A percentile compares a stretch with the other conserved stretches of the same genome.
Evolutionary conservation across 2,329 filamentous ascomycete genomes (phyloP).

Genomic region (Fragosphaeria purpurea): DNA sequence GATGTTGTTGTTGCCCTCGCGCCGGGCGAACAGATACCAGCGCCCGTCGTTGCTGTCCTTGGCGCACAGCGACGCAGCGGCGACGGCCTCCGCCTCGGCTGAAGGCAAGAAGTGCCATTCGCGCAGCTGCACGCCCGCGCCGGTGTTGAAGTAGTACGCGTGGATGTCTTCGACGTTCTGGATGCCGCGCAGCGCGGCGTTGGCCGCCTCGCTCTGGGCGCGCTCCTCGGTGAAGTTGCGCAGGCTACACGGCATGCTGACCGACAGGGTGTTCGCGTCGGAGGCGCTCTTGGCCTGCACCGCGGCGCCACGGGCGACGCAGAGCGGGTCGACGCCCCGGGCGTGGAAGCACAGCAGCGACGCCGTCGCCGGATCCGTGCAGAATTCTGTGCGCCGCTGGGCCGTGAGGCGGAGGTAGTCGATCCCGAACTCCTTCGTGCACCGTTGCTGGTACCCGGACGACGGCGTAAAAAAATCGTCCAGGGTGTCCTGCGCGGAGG

Average conservation of each 20-base stretch:
- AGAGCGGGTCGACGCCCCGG: neutral
- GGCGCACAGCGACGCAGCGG: neutral
- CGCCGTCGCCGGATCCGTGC: neutral
- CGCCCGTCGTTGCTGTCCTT: slow-evolving; percentile 8
- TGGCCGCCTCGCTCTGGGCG: neutral
- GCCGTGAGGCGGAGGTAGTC: neutral
- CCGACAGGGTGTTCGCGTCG: neutral
- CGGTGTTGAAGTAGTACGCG: slow-evolving; percentile 17
- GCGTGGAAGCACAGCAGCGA: slow-evolving; percentile 1
- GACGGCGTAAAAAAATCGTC: neutral
- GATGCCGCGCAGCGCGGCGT: neutral
- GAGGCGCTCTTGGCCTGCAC: neutral
- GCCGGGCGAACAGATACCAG: slow-evolving; percentile 17
- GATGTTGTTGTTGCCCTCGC: slow-evolving; percentile 19
- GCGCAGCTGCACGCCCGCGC: slow-evolving; percentile 13
- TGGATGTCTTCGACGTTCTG: slow-evolving; percentile 8
- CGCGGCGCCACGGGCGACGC: neutral
- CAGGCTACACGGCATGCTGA: neutral
- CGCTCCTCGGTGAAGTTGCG: slow-evolving; percentile 2
- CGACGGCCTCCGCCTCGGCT: neutral
- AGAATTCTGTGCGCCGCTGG: neutral
- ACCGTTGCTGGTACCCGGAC: neutral
- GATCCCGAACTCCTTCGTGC: neutral
- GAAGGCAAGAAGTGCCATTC: slow-evolving; percentile 8
- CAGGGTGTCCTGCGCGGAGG: neutral